Base-by-base conservation (phyloP, 192 early-diverging fungal genomes). In the Coemansia reversa region DNA sequence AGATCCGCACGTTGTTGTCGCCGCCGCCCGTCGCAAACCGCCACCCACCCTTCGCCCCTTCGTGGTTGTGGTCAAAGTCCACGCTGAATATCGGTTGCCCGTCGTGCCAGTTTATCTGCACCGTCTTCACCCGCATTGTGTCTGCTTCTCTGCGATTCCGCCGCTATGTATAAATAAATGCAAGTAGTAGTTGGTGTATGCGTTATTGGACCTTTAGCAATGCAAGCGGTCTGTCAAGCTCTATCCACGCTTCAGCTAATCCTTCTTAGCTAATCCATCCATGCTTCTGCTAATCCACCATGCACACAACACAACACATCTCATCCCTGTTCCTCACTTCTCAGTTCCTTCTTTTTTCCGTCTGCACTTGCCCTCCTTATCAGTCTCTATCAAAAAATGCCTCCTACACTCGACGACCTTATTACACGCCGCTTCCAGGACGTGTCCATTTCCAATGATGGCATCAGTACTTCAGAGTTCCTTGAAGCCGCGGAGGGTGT, bases 71-170 rank as follows among this genome's bases (percentile, higher is more conserved):
- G 85, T 94, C 88, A 84, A 96, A 98, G 75, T 96, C 92, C 19
- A 89, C 88, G 56, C 93, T 94, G 79, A 95, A 94, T 55, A 98
- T 87, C 11, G 94, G 89, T 66, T 89, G 81, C 62, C 87, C 88
- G 64, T 92, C 96, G 70, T 98, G 96, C 96, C 96, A 96, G 66
- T 92, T 89, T 74, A 98, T 94, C 79, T 94, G 90, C 14, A 93
- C 77, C 24, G 86, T 87, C 59, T 88, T 80, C 76, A 85, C 90
- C 74, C 86, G 64, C 87, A 88, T 90, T 58, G 8, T 11, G 35
- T 39, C 35, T 9, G 35, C 35, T 39, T 6, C 9, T 39, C 35
- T 11, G 35, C 35, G 35, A 9, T 4, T 7, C 20, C 28, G 9
- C 45, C 24, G 16, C 33, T 11, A 4, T 49, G 16, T 18, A 11